These are phyloP conservation scores for Colletotrichum sidae DNA, from an alignment of 2,329 filamentous ascomycete genomes.

Conservation along the genomic window DNA sequence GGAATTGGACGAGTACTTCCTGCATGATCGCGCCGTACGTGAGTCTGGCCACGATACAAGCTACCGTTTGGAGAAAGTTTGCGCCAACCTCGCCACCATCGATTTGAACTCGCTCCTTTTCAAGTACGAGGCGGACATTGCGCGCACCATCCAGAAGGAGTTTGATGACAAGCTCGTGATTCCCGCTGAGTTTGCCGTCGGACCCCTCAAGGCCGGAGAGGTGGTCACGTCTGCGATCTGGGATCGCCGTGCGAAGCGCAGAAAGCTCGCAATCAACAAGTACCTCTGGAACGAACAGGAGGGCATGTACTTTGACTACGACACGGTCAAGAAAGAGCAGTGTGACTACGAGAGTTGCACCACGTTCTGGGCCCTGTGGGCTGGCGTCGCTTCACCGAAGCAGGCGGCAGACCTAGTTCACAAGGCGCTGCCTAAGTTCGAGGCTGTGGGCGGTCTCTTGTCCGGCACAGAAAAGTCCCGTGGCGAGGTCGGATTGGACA, in stretches of 20 bases:
- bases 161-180: constrained; percentile 88
- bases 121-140: constrained; percentile 97
- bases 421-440: constrained; percentile 86
- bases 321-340: constrained; percentile 84
- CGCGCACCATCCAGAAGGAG: constrained; percentile 82
- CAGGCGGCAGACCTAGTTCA: constrained; percentile 88
- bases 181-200: constrained; percentile 82
- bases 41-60: constrained; percentile 98
- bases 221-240: constrained; percentile 86
- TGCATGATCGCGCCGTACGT: constrained; percentile 94
- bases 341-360: constrained; percentile 91
- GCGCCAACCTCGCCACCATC: constrained; percentile 90
- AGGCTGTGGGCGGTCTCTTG: constrained; percentile 87
- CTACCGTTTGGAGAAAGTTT: constrained; percentile 90
- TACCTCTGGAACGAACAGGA: constrained; percentile 92
- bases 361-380: constrained; percentile 98
- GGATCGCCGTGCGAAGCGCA: constrained; percentile 88
- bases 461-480: constrained; percentile 92
- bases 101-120: constrained; percentile 95
- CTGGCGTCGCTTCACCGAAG: constrained; percentile 84
- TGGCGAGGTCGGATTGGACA: constrained; percentile 80
- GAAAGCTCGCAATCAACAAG: constrained; percentile 89
- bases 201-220: constrained; percentile 73
- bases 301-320: constrained; percentile 98
- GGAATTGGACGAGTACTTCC: constrained; percentile 92